These are phyloP conservation scores for Penicillium herquei DNA, from an alignment of 495 filamentous ascomycete genomes.

Conservation along the genomic window DNA sequence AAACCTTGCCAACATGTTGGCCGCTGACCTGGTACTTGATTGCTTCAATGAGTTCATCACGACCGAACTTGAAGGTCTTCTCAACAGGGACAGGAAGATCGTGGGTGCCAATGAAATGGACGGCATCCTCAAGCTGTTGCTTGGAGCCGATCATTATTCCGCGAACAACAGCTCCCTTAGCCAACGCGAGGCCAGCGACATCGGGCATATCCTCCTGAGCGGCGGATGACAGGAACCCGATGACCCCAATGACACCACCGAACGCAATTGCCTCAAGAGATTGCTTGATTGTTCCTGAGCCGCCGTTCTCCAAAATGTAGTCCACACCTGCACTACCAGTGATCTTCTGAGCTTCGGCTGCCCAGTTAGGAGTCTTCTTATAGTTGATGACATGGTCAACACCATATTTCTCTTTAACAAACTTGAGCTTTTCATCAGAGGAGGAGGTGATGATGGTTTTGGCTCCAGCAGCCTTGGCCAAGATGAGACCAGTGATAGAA, in stretches of 20 bases:
- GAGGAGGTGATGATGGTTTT: constrained; percentile 61
- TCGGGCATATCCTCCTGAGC: constrained; percentile 37
- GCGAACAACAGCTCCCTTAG: constrained; percentile 44
- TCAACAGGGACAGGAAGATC: constrained; percentile 51
- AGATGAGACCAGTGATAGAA: no score
- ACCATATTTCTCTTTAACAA: constrained; percentile 50
- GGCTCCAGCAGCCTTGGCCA: constrained; percentile 71
- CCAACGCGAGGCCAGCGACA: constrained; percentile 44
- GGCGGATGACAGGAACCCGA: constrained; percentile 54
- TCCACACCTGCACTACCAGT: constrained; percentile 59
- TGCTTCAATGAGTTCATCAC: constrained; percentile 46
- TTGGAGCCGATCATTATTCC: constrained; percentile 55
- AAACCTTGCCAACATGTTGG: constrained; percentile 69
- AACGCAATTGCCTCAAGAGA: constrained; percentile 53
- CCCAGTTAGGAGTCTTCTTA: constrained; percentile 49
- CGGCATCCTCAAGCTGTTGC: constrained; percentile 55
- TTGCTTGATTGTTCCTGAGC: constrained; percentile 55
- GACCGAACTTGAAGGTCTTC: constrained; percentile 51
- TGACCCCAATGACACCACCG: constrained; percentile 56
- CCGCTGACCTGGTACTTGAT: constrained; percentile 50
- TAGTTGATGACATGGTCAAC: constrained; percentile 55
- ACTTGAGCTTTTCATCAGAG: constrained; percentile 57
- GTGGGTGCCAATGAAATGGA: constrained; percentile 48
- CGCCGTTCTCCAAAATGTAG: constrained; percentile 64
- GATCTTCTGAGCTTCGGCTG: constrained; percentile 57